These are phyloP conservation scores for Alternaria hordeiaustralica DNA, from an alignment of 2,329 filamentous ascomycete genomes.

Conservation along the genomic window DNA sequence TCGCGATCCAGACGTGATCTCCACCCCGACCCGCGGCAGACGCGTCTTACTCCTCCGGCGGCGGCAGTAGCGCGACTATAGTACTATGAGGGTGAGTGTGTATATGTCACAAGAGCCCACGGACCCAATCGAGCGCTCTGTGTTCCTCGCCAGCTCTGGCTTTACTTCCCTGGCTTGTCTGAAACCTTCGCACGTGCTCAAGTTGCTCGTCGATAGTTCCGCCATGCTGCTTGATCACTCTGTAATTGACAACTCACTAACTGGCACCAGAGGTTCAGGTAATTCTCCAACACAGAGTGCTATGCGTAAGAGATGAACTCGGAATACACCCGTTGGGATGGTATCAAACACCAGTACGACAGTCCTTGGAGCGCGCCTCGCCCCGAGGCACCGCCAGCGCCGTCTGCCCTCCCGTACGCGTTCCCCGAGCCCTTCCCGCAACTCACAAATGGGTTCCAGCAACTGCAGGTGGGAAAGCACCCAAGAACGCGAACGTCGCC, in stretches of 20 bases:
- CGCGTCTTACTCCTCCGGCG: constrained; percentile 19
- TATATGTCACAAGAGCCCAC: constrained; percentile 33
- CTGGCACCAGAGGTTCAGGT: constrained; percentile 30
- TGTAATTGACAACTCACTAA: constrained; percentile 27
- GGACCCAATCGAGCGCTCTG: constrained; percentile 6
- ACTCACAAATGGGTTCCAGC: constrained; percentile 30
- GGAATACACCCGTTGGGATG: constrained; percentile 45
- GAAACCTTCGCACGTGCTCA: constrained; percentile 11
- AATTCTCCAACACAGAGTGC: constrained; percentile 29
- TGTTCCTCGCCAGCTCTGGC: constrained; percentile 17
- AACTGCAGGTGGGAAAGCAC: constrained; percentile 36
- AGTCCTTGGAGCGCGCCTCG: constrained; percentile 32
- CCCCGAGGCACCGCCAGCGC: constrained; percentile 31
- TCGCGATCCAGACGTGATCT: constrained; percentile 16
- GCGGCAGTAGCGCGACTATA: constrained; percentile 31
- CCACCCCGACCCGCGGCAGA: constrained; percentile 23
- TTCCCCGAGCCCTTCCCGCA: constrained; percentile 34
- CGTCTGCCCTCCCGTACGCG: constrained; percentile 33
- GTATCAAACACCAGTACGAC: constrained; percentile 39
- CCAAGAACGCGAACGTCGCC: constrained; percentile 44
- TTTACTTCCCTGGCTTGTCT: constrained; percentile 7
- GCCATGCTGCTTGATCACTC: constrained; percentile 6
- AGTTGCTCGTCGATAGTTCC: constrained; percentile 12
- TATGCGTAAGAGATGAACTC: constrained; percentile 50
- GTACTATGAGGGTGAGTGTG: constrained; percentile 48